These are phyloP conservation scores for Saussurea involucrata DNA, from an alignment of 129 eudicot species.

Conservation along the genomic window DNA sequence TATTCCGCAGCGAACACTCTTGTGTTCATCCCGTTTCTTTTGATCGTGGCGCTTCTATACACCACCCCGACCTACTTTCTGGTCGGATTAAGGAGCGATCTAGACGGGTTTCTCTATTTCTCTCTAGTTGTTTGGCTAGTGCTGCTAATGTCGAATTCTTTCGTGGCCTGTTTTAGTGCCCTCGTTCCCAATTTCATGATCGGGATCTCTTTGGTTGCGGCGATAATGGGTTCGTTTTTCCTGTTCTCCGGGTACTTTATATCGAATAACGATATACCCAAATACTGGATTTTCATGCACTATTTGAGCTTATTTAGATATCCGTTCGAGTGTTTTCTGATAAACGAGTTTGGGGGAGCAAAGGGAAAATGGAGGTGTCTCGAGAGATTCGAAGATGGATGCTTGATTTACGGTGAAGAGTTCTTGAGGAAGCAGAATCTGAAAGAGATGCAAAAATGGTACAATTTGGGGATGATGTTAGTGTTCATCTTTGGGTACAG, in stretches of 20 bases:
- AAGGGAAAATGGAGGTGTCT: conserved; percentile 46
- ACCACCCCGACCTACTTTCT: conserved; percentile 60
- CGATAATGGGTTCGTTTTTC: conserved; percentile 70
- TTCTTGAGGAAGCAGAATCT: conserved; percentile 47
- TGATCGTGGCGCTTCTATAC: conserved; percentile 48
- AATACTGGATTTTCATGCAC: conserved; percentile 65
- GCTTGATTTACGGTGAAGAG: conserved; percentile 49
- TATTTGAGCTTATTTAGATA: conserved; percentile 71
- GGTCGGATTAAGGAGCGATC: conserved; percentile 51
- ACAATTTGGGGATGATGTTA: conserved; percentile 58
- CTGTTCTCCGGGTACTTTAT: conserved; percentile 82
- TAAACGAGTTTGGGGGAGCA: conserved; percentile 69
- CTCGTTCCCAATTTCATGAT: conserved; percentile 61
- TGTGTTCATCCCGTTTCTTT: conserved; percentile 63
- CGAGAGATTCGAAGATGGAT: conserved; percentile 42
- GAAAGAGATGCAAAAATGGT: conserved; percentile 60
- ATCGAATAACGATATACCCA: conserved; percentile 53
- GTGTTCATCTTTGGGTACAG: conserved; percentile 56
- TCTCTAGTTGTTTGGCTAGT: conserved; percentile 70
- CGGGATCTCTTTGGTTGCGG: conserved; percentile 56
- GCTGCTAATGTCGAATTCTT: conserved; percentile 60
- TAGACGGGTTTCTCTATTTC: conserved; percentile 61
- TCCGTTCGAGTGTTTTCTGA: conserved; percentile 66
- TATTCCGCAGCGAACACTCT: conserved; percentile 52
- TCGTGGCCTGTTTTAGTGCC: conserved; percentile 55